Percentiles rank a stretch among this genome's conserved stretches.
phyloP scores from a whole-genome alignment of 2,329 filamentous ascomycete genomes.

The Fusarium protoensiforme region DNA sequence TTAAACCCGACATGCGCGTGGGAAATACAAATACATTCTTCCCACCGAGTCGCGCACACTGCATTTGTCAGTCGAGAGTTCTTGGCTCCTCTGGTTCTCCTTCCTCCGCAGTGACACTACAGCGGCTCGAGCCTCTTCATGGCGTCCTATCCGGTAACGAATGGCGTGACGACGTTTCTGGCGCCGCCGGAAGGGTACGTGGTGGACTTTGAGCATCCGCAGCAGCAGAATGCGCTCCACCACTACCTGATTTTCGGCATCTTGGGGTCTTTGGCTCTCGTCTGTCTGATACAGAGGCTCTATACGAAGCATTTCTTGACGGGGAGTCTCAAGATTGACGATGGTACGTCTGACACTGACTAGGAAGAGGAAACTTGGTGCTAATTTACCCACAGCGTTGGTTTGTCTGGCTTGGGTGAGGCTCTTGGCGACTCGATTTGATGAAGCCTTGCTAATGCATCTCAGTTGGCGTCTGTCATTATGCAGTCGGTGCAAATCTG shows the following conservation, averaged over 20 bases:
- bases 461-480: slow-evolving; percentile 28
- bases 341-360: slow-evolving; percentile 14
- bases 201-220: slow-evolving; percentile 46
- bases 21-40: background rate
- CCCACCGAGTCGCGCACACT: background rate
- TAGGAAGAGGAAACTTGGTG: background rate
- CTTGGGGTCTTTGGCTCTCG: slow-evolving; percentile 23
- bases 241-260: slow-evolving; percentile 43
- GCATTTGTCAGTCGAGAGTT: background rate
- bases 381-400: slow-evolving; percentile 6
- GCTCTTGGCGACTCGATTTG: background rate
- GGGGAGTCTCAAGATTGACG: slow-evolving; percentile 22
- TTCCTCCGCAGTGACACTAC: background rate
- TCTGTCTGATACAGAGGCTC: slow-evolving; percentile 39
- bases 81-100: background rate
- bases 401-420: slow-evolving; percentile 28
- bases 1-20: background rate
- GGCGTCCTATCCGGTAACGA: slow-evolving; percentile 23
- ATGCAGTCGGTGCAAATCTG: slow-evolving; percentile 41
- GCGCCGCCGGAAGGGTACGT: slow-evolving; percentile 43
- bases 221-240: slow-evolving; percentile 29
- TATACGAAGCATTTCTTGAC: slow-evolving; percentile 44
- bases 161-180: slow-evolving; percentile 39
- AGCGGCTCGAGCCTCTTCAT: background rate
- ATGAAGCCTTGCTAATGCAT: background rate